phyloP scores from a whole-genome alignment of 2,329 filamentous ascomycete genomes.

The Volutella citrinella region DNA sequence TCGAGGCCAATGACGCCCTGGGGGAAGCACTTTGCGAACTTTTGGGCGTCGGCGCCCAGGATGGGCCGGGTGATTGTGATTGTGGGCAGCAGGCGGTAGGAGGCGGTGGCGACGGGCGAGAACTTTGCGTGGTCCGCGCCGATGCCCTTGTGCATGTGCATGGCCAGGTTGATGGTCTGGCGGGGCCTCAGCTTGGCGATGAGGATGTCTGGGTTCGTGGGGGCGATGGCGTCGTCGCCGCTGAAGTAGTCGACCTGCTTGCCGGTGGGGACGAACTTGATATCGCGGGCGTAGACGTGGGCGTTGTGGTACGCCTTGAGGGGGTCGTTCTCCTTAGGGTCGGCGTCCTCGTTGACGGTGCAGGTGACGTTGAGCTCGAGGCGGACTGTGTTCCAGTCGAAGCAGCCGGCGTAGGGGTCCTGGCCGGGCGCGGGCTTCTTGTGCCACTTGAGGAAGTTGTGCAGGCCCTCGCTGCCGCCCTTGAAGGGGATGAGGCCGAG shows the following conservation, averaged over 20 bases:
- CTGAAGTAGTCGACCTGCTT: slow-evolving; percentile 68
- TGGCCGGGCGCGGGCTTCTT: slow-evolving; percentile 65
- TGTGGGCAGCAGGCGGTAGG: slow-evolving; percentile 84
- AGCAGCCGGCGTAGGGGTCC: slow-evolving; percentile 56
- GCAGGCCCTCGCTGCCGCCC: slow-evolving; percentile 72
- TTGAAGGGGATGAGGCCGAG: slow-evolving; percentile 88
- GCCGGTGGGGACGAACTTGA: slow-evolving; percentile 74
- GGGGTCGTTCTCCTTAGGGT: slow-evolving; percentile 73
- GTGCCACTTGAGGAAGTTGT: slow-evolving; percentile 77
- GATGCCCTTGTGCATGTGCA: slow-evolving; percentile 94
- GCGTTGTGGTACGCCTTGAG: slow-evolving; percentile 82
- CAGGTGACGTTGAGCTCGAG: slow-evolving; percentile 77
- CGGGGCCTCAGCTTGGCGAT: slow-evolving; percentile 91
- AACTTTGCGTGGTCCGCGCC: slow-evolving; percentile 96
- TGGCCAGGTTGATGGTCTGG: slow-evolving; percentile 79
- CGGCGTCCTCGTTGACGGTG: slow-evolving; percentile 72
- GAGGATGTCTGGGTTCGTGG: slow-evolving; percentile 88
- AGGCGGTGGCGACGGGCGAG: slow-evolving; percentile 91
- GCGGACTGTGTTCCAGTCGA: slow-evolving; percentile 84
- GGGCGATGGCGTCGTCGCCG: slow-evolving; percentile 64
- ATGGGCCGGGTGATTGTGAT: slow-evolving; percentile 85
- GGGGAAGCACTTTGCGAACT: slow-evolving; percentile 89
- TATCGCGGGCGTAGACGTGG: slow-evolving; percentile 75
- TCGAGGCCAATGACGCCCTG: slow-evolving; percentile 81
- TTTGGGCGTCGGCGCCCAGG: slow-evolving; percentile 78